A percentile compares a stretch with the other conserved stretches of the same genome.
These are phyloP conservation scores for Cladorrhinum sp. DNA, from an alignment of 2,329 filamentous ascomycete genomes.

Conservation along the genomic window DNA sequence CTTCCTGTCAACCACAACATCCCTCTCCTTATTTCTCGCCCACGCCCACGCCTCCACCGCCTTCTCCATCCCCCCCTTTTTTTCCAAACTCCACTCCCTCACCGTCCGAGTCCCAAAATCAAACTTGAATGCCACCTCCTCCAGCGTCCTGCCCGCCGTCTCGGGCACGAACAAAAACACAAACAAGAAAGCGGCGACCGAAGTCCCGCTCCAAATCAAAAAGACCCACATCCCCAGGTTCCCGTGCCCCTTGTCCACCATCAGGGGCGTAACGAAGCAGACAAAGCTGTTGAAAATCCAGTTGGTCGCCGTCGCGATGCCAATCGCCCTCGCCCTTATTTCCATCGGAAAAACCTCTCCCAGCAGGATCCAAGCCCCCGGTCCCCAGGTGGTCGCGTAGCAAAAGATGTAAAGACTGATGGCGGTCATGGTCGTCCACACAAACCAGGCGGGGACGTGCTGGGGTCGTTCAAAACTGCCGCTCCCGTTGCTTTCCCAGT, in stretches of 20 bases:
- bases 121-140: constrained; percentile 10
- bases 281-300: constrained; percentile 65
- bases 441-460: constrained; percentile 26
- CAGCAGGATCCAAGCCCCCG: constrained; percentile 55
- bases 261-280: constrained; percentile 38
- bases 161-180: constrained; percentile 11
- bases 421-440: constrained; percentile 40
- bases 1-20: no score
- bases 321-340: constrained; percentile 53
- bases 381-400: constrained; percentile 66
- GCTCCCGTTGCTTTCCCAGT: constrained; percentile 1
- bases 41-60: neutral
- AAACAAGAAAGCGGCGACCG: neutral
- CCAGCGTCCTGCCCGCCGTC: constrained; percentile 11
- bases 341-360: constrained; percentile 63
- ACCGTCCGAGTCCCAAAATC: neutral
- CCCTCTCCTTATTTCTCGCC: no score
- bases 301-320: constrained; percentile 55
- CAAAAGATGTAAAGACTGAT: constrained; percentile 71
- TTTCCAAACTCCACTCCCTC: neutral
- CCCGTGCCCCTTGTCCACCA: constrained; percentile 4
- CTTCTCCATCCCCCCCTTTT: neutral
- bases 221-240: constrained; percentile 7
- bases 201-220: neutral
- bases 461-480: neutral